These are phyloP conservation scores for Metschnikowia amazonensis DNA, from an alignment of 805 yeast genomes.

Conservation along the genomic window DNA sequence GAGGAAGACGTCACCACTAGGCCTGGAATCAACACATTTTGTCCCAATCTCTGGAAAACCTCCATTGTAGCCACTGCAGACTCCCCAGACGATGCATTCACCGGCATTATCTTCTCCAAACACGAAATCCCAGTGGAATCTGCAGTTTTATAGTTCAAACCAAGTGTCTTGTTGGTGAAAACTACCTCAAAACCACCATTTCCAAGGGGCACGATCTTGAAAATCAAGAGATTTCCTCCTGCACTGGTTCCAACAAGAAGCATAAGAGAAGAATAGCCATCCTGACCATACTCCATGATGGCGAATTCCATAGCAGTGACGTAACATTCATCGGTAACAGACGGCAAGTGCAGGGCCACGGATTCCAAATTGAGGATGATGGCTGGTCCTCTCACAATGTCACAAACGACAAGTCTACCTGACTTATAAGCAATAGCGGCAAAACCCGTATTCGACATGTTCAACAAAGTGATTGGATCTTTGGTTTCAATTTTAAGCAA, in stretches of 20 bases:
- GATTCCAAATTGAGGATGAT: constrained; percentile 45
- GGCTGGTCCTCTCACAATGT: constrained; percentile 71
- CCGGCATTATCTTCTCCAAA: constrained; percentile 54
- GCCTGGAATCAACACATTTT: constrained; percentile 62
- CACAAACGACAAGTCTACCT: constrained; percentile 74
- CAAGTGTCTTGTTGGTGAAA: constrained; percentile 41
- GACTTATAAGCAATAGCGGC: constrained; percentile 72
- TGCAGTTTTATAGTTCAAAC: constrained; percentile 31
- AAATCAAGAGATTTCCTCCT: constrained; percentile 65
- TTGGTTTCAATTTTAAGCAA: constrained; percentile 23
- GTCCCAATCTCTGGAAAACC: constrained; percentile 53
- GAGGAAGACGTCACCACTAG: constrained; percentile 52
- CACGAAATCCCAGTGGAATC: constrained; percentile 49
- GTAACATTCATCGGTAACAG: constrained; percentile 28
- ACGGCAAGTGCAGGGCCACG: constrained; percentile 27
- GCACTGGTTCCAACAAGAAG: constrained; percentile 71
- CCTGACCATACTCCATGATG: constrained; percentile 63
- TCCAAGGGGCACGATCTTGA: constrained; percentile 59
- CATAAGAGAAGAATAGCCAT: constrained; percentile 66
- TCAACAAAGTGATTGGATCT: constrained; percentile 52
- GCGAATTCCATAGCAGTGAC: constrained; percentile 71
- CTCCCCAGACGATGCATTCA: constrained; percentile 56
- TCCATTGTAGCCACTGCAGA: constrained; percentile 62
- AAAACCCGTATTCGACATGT: constrained; percentile 76
- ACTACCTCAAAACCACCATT: constrained; percentile 59